phyloP scores from a whole-genome alignment of 495 filamentous ascomycete genomes.

The Penicillium pulvis region DNA sequence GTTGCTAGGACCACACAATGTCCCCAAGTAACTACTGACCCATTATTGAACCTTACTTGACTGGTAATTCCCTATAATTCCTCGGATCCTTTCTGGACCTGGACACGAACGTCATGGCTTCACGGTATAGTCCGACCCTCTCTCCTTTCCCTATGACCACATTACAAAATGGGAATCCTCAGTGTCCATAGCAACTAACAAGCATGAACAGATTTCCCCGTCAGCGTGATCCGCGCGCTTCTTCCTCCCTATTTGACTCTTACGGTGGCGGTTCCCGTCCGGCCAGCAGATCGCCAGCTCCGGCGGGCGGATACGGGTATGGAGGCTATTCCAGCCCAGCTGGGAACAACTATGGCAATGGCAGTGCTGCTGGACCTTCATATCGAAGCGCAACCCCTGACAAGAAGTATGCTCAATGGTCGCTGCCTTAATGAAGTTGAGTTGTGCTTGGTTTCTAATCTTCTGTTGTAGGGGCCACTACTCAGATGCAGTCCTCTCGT shows the following conservation, averaged over 20 bases:
- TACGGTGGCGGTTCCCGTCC: conserved; percentile 67
- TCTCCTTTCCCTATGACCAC: conserved; percentile 12
- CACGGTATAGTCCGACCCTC: conserved; percentile 28
- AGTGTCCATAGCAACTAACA: background rate
- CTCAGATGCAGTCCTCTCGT: conserved; percentile 86
- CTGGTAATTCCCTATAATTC: background rate
- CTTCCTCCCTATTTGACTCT: conserved; percentile 82
- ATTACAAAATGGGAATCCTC: background rate
- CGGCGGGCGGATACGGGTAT: conserved; percentile 51
- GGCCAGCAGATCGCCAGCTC: conserved; percentile 54
- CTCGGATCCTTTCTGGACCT: conserved; percentile 11
- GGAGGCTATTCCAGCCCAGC: conserved; percentile 62
- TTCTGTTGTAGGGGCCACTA: conserved; percentile 73
- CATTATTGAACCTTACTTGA: background rate
- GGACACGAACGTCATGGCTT: conserved; percentile 25
- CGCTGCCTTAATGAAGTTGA: background rate
- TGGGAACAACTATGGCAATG: conserved; percentile 40
- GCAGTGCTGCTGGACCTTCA: conserved; percentile 28
- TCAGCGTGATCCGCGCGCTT: conserved; percentile 81
- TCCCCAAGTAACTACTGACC: background rate
- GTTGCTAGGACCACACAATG: conserved; percentile 16
- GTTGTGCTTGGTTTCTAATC: conserved; percentile 8
- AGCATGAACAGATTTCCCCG: conserved; percentile 54
- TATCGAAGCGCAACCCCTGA: conserved; percentile 81
- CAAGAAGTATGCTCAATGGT: conserved; percentile 54